phyloP scores from a whole-genome alignment of 2,329 filamentous ascomycete genomes.

The Taxawa tesnikishii region DNA sequence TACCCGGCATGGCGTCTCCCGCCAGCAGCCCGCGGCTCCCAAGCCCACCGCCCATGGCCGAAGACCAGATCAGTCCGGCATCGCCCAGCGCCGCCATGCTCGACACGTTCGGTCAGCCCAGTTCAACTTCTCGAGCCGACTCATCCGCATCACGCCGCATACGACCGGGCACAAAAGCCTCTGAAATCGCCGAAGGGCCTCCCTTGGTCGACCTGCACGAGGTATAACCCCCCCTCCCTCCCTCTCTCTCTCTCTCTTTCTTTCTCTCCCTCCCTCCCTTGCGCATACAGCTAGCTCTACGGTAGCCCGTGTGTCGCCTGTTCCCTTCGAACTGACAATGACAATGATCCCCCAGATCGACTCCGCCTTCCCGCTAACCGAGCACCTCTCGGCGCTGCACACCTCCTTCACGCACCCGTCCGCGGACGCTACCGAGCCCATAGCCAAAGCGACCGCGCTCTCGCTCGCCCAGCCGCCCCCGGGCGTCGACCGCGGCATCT shows the following conservation, averaged over 20 bases:
- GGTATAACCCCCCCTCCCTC: conserved; percentile 32
- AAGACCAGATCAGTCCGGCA: conserved; percentile 77
- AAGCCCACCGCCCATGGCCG: conserved; percentile 85
- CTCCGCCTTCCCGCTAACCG: conserved; percentile 92
- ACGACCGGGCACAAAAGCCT: conserved; percentile 81
- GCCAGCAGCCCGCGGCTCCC: conserved; percentile 85
- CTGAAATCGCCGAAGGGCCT: conserved; percentile 84
- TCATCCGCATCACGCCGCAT: conserved; percentile 72
- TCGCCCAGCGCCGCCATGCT: conserved; percentile 56
- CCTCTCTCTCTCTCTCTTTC: no score
- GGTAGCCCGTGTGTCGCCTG: no score
- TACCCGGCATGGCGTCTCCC: conserved; percentile 28
- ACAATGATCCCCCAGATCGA: conserved; percentile 69
- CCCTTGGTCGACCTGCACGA: conserved; percentile 76
- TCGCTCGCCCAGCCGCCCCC: conserved; percentile 69
- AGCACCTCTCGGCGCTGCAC: conserved; percentile 89
- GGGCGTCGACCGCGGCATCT: conserved; percentile 74
- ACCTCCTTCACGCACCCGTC: conserved; percentile 62
- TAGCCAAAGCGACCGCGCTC: conserved; percentile 63
- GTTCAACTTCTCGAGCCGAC: conserved; percentile 50
- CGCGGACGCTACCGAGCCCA: conserved; percentile 61
- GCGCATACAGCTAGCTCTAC: no score
- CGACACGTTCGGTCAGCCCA: conserved; percentile 45
- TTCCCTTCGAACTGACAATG: conserved; percentile 12
- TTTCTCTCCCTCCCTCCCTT: no score